phyloP scores from a whole-genome alignment of 108 stramenopile species.

The Pseudonitzschia delicatissima region DNA sequence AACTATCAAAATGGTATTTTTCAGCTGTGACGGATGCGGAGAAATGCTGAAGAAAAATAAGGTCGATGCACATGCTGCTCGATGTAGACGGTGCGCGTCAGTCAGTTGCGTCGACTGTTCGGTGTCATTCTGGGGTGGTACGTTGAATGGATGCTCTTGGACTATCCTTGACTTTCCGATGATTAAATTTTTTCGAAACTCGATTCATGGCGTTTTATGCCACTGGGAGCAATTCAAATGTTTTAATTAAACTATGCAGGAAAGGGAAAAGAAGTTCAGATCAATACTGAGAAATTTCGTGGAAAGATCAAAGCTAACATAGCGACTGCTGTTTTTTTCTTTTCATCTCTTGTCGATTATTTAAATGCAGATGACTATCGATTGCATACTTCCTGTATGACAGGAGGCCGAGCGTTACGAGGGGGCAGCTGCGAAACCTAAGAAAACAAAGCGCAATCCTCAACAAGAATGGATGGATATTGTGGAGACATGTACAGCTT shows the following conservation, averaged over 20 bases:
- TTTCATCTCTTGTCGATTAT: background rate
- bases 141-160: constrained; percentile 13
- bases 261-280: background rate
- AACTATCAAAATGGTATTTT: constrained; percentile 91
- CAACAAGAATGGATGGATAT: constrained; percentile 83
- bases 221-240: constrained; percentile 82
- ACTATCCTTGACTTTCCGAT: constrained; percentile 12
- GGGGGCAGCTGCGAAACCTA: constrained; percentile 45
- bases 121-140: constrained; percentile 82
- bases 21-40: constrained; percentile 85
- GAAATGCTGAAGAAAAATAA: constrained; percentile 84
- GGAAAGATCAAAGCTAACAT: background rate
- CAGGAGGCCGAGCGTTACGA: constrained; percentile 89
- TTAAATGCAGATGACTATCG: constrained; percentile 76
- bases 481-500: constrained; percentile 44
- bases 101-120: constrained; percentile 85
- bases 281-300: background rate
- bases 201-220: constrained; percentile 34
- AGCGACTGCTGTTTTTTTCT: background rate
- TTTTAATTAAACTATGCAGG: constrained; percentile 95
- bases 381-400: constrained; percentile 78
- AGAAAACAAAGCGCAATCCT: constrained; percentile 45
- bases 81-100: constrained; percentile 71
- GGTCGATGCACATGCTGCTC: constrained; percentile 80
- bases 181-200: constrained; percentile 37